Evolutionary conservation across 83 land plant genomes (phyloP).

Genomic region (Picea abies): DNA sequence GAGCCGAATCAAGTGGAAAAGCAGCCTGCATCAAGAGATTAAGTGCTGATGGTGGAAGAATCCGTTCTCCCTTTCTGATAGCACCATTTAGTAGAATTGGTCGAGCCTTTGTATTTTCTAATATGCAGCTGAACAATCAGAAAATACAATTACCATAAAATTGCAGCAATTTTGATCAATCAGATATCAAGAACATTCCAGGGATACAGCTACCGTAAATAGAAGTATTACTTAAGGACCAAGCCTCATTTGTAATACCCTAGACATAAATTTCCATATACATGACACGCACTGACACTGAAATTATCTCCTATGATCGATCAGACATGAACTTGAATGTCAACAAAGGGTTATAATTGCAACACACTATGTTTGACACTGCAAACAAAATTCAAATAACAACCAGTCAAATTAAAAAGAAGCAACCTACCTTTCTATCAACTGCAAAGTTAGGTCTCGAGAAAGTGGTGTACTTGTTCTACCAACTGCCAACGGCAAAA

Average conservation of each 20-base stretch:
- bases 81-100: too few species aligned
- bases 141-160: background rate
- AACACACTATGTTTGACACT: too few species aligned
- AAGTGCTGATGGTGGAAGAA: too few species aligned
- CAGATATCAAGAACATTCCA: background rate
- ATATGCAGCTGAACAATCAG: constrained; percentile 39
- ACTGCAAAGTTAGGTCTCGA: constrained; percentile 75
- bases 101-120: constrained; percentile 62
- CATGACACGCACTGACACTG: too few species aligned
- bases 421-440: constrained; percentile 70
- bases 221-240: background rate
- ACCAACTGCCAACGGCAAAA: constrained; percentile 70
- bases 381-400: too few species aligned
- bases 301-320: too few species aligned
- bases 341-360: too few species aligned
- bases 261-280: background rate
- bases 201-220: background rate
- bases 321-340: too few species aligned
- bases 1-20: too few species aligned
- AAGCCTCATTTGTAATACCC: background rate
- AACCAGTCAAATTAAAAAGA: background rate
- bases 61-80: too few species aligned
- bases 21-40: too few species aligned
- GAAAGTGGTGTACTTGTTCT: constrained; percentile 79
- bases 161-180: background rate